Evolutionary conservation across 2,329 filamentous ascomycete genomes (phyloP).

Genomic region (Penicillium italicum): DNA sequence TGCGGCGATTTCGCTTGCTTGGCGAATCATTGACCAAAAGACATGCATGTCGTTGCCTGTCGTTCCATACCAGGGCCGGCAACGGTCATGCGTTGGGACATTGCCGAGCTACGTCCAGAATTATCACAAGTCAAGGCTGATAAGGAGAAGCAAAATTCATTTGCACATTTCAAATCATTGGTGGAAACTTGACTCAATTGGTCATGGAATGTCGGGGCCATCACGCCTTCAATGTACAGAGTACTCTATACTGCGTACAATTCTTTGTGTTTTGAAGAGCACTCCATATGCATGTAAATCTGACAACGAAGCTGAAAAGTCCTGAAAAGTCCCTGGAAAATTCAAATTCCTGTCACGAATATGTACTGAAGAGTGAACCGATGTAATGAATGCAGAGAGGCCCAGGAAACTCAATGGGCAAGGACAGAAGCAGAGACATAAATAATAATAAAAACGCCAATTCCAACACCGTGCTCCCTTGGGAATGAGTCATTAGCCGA

Average conservation of each 20-base stretch:
- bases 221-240: neutral
- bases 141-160: neutral
- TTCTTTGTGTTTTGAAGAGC: neutral
- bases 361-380: neutral
- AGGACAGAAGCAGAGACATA: neutral
- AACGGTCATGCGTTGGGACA: constrained; percentile 5
- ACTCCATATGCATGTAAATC: neutral
- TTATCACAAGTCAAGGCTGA: neutral
- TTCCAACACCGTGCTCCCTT: constrained; percentile 24
- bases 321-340: neutral
- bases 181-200: neutral
- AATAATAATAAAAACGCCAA: constrained; percentile 10
- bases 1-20: neutral
- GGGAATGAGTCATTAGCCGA: constrained; percentile 16
- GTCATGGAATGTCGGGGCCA: neutral
- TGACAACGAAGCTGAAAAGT: neutral
- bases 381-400: neutral
- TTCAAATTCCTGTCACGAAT: neutral
- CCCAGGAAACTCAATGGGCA: constrained; percentile 2
- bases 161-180: neutral
- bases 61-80: neutral
- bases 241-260: neutral
- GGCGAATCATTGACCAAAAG: neutral
- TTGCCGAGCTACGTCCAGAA: neutral
- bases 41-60: neutral